Conservation (phyloP, 768 basidiomycete species). For the Boletellus ananas region DNA sequence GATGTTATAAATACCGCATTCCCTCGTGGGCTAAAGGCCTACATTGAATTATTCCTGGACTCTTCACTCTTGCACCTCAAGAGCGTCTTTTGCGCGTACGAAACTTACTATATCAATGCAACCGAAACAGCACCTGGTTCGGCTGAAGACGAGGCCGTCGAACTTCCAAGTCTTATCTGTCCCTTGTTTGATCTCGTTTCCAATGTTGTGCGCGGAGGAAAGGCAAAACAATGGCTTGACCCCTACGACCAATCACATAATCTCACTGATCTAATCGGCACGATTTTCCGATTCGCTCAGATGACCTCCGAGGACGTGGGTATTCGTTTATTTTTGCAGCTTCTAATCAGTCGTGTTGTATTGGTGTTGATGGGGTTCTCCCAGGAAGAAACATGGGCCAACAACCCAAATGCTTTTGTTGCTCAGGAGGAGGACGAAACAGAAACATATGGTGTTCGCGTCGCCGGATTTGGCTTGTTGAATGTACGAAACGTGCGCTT, state of each 20-base stretch:
- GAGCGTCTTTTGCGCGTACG: conserved; percentile 55
- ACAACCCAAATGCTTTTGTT: conserved; percentile 87
- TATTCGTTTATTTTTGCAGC: conserved; percentile 6
- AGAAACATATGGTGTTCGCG: conserved; percentile 73
- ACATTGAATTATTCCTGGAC: conserved; percentile 58
- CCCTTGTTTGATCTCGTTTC: conserved; percentile 80
- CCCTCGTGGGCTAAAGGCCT: conserved; percentile 62
- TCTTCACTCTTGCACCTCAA: conserved; percentile 59
- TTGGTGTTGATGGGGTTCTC: neutral
- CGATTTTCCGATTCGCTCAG: conserved; percentile 69
- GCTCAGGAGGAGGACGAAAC: conserved; percentile 94
- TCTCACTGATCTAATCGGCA: conserved; percentile 46
- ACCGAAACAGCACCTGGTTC: conserved; percentile 55
- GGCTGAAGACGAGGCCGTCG: conserved; percentile 72
- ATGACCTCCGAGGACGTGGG: conserved; percentile 89
- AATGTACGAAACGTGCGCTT: conserved; percentile 42
- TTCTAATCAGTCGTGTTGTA: neutral
- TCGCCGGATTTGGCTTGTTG: conserved; percentile 81
- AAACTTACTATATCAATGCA: conserved; percentile 56
- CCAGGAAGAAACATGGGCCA: conserved; percentile 89
- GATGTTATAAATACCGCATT: conserved; percentile 80
- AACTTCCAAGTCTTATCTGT: conserved; percentile 72
- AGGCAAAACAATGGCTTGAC: conserved; percentile 62
- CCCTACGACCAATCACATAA: conserved; percentile 33
- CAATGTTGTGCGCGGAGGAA: conserved; percentile 59